Conservation (phyloP, 2,329 filamentous ascomycete genomes). For the Microsporum canis region DNA sequence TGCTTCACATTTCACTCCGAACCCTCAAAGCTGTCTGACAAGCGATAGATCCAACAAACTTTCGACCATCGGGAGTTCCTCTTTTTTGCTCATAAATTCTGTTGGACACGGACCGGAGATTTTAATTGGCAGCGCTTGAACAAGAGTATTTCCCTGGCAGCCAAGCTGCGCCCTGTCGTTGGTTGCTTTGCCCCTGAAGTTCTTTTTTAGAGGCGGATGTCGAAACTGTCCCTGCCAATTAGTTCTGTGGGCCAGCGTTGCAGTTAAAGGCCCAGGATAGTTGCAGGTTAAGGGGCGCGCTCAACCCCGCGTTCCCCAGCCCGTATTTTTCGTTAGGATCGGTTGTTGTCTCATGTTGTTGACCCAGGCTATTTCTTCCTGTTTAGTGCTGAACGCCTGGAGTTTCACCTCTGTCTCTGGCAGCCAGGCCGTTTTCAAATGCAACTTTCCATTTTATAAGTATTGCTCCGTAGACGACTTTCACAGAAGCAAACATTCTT, state of each 20-base stretch:
- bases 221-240: neutral
- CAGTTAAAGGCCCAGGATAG: neutral
- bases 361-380: neutral
- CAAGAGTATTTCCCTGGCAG: neutral
- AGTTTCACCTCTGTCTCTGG: neutral
- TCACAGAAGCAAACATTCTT: neutral
- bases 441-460: neutral
- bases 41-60: neutral
- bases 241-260: neutral
- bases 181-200: neutral
- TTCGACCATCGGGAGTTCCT: neutral
- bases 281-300: neutral
- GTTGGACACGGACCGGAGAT: neutral
- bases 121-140: neutral
- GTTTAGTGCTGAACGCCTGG: neutral
- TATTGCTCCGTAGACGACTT: neutral
- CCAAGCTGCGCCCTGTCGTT: neutral
- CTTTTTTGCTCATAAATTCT: neutral
- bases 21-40: too few species aligned
- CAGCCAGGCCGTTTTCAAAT: neutral
- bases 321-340: neutral
- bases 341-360: neutral
- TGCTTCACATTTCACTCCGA: neutral
- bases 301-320: constrained; percentile 1
- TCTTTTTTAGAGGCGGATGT: neutral